Conservation (phyloP, 306 rosid species). For the Betula pendula region DNA sequence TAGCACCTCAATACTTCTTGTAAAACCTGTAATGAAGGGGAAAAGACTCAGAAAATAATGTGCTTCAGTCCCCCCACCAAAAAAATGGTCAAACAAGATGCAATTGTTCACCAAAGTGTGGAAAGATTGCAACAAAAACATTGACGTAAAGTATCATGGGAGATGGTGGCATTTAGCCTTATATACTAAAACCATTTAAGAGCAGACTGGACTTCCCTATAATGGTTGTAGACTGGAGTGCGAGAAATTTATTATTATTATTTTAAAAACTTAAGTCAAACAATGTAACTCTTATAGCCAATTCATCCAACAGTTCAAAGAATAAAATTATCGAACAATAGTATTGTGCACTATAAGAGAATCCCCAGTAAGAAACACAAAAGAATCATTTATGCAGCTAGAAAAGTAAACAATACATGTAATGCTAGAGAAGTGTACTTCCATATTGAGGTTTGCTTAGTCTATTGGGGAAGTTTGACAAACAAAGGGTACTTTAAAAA, state of each 20-base stretch:
- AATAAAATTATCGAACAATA: conserved; percentile 9
- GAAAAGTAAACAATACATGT: not conserved
- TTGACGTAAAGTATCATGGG: not conserved
- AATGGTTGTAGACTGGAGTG: conserved; percentile 16
- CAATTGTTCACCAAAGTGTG: not conserved
- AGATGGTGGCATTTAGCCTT: conserved; percentile 10
- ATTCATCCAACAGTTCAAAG: conserved; percentile 10
- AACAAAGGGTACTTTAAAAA: no score
- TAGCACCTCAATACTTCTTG: conserved; percentile 78
- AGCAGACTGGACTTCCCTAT: conserved; percentile 10
- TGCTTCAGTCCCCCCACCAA: no score
- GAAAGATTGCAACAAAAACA: not conserved
- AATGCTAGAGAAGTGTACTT: no score
- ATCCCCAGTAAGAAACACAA: conserved; percentile 25
- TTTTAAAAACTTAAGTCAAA: not conserved
- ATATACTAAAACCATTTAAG: not conserved
- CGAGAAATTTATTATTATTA: conserved; percentile 9
- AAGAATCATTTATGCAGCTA: conserved; percentile 3
- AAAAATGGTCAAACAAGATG: not conserved
- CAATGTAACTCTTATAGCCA: conserved; percentile 3
- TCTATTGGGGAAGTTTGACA: no score
- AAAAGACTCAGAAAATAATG: not conserved
- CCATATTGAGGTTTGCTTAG: no score
- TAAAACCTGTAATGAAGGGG: conserved; percentile 59
- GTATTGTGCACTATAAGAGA: conserved; percentile 16